These are phyloP conservation scores for Trichocladium antarcticum DNA, from an alignment of 495 filamentous ascomycete genomes.

Conservation along the genomic window DNA sequence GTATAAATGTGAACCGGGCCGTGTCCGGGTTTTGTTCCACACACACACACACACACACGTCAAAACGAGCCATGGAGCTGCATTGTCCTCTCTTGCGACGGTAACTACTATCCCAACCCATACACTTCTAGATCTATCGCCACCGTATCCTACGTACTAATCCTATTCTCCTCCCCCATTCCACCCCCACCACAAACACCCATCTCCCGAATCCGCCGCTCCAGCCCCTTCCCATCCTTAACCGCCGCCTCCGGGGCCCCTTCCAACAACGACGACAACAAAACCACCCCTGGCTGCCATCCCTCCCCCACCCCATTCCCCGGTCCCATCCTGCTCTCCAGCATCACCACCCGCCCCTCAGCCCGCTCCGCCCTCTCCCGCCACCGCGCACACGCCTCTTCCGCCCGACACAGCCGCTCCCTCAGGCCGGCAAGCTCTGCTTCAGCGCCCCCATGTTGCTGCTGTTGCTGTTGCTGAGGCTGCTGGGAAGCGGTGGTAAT, in stretches of 20 bases:
- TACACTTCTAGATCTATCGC: conserved; percentile 5
- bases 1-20: conserved; percentile 1
- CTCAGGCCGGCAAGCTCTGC: conserved; percentile 32
- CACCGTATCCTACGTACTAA: background rate
- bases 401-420: conserved; percentile 35
- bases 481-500: background rate
- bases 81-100: background rate
- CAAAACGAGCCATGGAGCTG: too few species aligned
- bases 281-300: background rate
- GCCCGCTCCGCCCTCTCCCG: conserved; percentile 39
- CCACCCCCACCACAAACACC: background rate
- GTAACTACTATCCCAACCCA: conserved; percentile 4
- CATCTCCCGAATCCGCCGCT: background rate
- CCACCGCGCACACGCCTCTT: conserved; percentile 38
- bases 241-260: background rate
- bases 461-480: background rate
- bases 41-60: too few species aligned
- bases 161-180: background rate
- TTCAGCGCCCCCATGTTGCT: too few species aligned
- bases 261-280: background rate
- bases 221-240: background rate
- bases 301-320: background rate
- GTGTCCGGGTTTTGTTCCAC: background rate
- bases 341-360: conserved; percentile 35
- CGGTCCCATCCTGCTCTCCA: conserved; percentile 17